Evolutionary conservation across 352 stramenopile genomes (phyloP), one percentile per base, ranked within the genome.

Genomic region (Globisporangium uncinulatum): DNA sequence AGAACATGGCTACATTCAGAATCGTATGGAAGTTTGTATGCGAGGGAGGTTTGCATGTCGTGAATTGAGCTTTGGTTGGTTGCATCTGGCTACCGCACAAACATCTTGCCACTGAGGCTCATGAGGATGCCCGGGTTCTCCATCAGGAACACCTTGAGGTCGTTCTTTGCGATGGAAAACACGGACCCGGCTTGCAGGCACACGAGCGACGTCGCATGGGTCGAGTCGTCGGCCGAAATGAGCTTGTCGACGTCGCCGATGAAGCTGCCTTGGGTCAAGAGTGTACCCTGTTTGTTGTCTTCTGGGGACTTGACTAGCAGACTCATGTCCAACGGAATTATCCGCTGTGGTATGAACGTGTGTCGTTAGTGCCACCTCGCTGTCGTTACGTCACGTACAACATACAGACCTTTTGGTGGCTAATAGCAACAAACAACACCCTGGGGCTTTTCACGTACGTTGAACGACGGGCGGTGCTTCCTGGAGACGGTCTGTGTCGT

Each of bases 41-140:
- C 34, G 7, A 4, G 9, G 5, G 32, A 37, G 32, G 4, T 37
- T 37, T 37, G 4, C 5, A 9, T 9, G 9, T 4, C 4, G 4
- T 37, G 4, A 13, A 39, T 13, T 34, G 21, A 15, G 1, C 14
- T 51, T 3, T 51, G 21, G 4, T 14, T 51, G 21, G 20, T 37
- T 21, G n/a, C 7, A n/a, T 14, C 13, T 17, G 24, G 34, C 57
- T 62, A 86, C 37, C 64, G 67, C 17, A 78, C 75, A 51, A 67
- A 88, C 51, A 83, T 61, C 50, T 73, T 74, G 45, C 71, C 76
- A 44, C 77, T 87, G 41, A 91, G 76, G 41, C 74, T 82, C 70
- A 91, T 71, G 59, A 91, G 78, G 45, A 91, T 77, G 7, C 80
- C 80, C 10, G 80, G 80, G 49, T 91, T 89, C 61, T 89, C 80